A percentile compares a stretch with the other conserved stretches of the same genome.
phyloP scores from a whole-genome alignment of 179 eudicot genomes.

The Carnegiea gigantea region DNA sequence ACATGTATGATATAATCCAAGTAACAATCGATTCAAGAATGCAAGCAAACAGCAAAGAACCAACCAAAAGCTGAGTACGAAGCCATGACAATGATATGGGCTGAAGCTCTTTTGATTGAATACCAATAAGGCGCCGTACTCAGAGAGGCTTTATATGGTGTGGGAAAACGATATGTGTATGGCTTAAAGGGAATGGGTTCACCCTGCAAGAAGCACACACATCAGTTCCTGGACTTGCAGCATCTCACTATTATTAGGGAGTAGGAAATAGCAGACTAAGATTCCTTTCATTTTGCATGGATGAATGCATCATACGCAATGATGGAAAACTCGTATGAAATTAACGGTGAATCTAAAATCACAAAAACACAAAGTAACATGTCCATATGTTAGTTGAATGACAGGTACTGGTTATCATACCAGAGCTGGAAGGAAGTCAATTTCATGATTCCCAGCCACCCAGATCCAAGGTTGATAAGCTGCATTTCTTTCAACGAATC shows the following conservation, averaged over 20 bases:
- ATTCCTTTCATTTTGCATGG: background rate
- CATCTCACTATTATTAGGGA: background rate
- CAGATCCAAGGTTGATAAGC: constrained; percentile 84
- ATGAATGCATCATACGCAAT: background rate
- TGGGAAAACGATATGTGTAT: constrained; percentile 49
- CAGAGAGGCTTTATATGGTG: constrained; percentile 51
- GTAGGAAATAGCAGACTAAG: background rate
- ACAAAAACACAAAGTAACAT: background rate
- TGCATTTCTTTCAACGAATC: constrained; percentile 63
- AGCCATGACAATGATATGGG: constrained; percentile 64
- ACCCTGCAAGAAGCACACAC: constrained; percentile 40
- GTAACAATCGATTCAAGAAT: background rate
- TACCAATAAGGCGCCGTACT: constrained; percentile 72
- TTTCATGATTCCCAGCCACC: constrained; percentile 72
- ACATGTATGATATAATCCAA: background rate
- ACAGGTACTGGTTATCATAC: constrained; percentile 29
- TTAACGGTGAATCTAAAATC: background rate
- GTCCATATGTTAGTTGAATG: background rate
- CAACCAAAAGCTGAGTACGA: constrained; percentile 80
- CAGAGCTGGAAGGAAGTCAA: constrained; percentile 50
- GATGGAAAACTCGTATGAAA: background rate
- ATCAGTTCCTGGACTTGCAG: constrained; percentile 1
- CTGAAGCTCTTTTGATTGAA: constrained; percentile 72
- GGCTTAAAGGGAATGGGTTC: constrained; percentile 64
- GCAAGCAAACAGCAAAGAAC: background rate